Evolutionary conservation across 2,329 filamentous ascomycete species (phyloP).

Genomic region (Trichoderma sp.): DNA sequence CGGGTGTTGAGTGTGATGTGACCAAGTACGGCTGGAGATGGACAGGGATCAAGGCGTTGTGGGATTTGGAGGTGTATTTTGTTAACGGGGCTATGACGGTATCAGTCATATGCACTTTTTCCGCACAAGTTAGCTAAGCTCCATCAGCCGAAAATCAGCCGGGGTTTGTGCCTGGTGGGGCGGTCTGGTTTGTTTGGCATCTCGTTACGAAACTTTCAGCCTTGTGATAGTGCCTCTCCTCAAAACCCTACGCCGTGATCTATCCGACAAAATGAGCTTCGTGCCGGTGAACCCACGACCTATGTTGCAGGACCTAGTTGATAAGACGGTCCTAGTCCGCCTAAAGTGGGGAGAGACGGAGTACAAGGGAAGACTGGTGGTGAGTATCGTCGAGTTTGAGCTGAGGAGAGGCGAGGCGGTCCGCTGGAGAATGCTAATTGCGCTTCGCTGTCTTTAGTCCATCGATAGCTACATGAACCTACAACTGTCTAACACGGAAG

Average conservation of each 20-base stretch:
- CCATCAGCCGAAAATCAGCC: background rate
- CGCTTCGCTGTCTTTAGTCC: conserved; percentile 40
- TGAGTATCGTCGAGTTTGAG: conserved; percentile 3
- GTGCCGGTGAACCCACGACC: conserved; percentile 95
- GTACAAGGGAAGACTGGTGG: conserved; percentile 86
- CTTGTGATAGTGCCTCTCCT: conserved; percentile 13
- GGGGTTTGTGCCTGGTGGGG: background rate
- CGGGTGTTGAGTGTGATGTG: background rate
- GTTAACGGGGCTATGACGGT: background rate
- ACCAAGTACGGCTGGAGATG: background rate
- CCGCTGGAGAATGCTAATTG: background rate
- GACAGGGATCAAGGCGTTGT: background rate
- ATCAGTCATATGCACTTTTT: background rate
- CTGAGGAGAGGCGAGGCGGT: no score
- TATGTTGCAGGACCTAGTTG: conserved; percentile 89
- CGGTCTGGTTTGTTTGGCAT: conserved; percentile 8
- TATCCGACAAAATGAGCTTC: conserved; percentile 49
- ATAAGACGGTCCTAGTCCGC: conserved; percentile 85
- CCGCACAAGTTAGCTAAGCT: background rate
- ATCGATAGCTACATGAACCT: conserved; percentile 99
- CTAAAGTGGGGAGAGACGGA: conserved; percentile 98
- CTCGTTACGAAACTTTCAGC: conserved; percentile 21
- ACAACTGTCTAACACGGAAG: conserved; percentile 84
- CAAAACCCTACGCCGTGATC: background rate
- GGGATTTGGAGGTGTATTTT: background rate